A percentile compares a stretch with the other conserved stretches of the same genome.
phyloP scores from a whole-genome alignment of 257 asterid species.

The Scutellaria minor region DNA sequence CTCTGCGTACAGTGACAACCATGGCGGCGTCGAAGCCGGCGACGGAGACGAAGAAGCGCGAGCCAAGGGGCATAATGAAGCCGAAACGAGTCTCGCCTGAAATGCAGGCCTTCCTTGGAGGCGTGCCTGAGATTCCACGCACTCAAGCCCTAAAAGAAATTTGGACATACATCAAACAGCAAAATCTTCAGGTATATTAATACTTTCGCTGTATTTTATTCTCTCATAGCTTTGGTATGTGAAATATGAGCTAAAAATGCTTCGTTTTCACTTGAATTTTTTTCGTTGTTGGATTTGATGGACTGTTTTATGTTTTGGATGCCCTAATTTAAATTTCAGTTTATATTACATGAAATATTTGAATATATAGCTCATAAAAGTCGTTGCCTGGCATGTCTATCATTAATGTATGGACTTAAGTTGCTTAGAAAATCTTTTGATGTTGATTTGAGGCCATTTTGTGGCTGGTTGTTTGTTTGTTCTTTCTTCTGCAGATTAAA shows the following conservation, averaged over 20 bases:
- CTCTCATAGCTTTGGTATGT: too few species aligned
- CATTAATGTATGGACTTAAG: background rate
- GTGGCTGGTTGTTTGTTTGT: conserved; percentile 20
- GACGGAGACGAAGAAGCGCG: conserved; percentile 73
- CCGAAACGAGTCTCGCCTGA: conserved; percentile 82
- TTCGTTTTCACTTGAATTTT: background rate
- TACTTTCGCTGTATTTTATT: background rate
- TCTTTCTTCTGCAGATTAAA: background rate
- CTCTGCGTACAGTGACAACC: conserved; percentile 41
- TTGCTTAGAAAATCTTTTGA: background rate
- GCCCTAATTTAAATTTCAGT: background rate
- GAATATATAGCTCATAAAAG: background rate
- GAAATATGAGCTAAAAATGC: too few species aligned
- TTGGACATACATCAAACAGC: conserved; percentile 79
- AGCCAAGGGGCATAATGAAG: conserved; percentile 84
- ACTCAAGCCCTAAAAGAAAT: conserved; percentile 76
- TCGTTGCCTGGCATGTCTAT: background rate
- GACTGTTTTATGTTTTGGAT: background rate
- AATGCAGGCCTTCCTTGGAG: conserved; percentile 87
- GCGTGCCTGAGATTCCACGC: conserved; percentile 78
- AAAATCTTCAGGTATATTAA: conserved; percentile 73
- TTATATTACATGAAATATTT: background rate
- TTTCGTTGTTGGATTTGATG: background rate
- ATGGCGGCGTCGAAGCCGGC: conserved; percentile 66
- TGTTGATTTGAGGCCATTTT: background rate